phyloP scores from a whole-genome alignment of 805 yeast species.

The Candida awuae region DNA sequence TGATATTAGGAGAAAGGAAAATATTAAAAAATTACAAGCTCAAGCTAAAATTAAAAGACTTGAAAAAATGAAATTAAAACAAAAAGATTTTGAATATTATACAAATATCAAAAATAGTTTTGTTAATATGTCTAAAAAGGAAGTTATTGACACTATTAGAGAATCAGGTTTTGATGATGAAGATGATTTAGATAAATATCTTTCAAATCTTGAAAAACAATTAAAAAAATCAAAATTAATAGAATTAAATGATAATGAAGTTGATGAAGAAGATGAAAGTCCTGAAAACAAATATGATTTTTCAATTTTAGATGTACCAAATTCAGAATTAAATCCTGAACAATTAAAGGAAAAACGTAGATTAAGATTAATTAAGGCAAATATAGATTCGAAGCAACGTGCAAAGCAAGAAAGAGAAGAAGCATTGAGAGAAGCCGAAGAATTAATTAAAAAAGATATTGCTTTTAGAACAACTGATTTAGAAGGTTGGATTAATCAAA shows the following conservation, averaged over 20 bases:
- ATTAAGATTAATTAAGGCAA: slow-evolving; percentile 76
- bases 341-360: slow-evolving; percentile 80
- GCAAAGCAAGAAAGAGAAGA: slow-evolving; percentile 71
- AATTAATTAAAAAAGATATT: slow-evolving; percentile 55
- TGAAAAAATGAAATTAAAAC: slow-evolving; percentile 73
- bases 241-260: slow-evolving; percentile 38
- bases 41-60: slow-evolving; percentile 81
- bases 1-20: slow-evolving; percentile 73
- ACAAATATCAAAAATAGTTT: slow-evolving; percentile 48
- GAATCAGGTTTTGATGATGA: slow-evolving; percentile 75
- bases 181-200: slow-evolving; percentile 59
- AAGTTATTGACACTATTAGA: slow-evolving; percentile 46
- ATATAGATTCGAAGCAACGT: slow-evolving; percentile 78
- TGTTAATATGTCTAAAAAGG: slow-evolving; percentile 41
- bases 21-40: slow-evolving; percentile 82
- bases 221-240: slow-evolving; percentile 50
- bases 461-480: slow-evolving; percentile 73
- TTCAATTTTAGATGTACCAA: slow-evolving; percentile 77
- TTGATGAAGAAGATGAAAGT: slow-evolving; percentile 42
- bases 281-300: slow-evolving; percentile 45
- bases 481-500: slow-evolving; percentile 69
- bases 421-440: slow-evolving; percentile 52
- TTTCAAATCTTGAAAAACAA: slow-evolving; percentile 56
- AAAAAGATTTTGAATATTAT: slow-evolving; percentile 72
- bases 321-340: slow-evolving; percentile 71